These are phyloP conservation scores for Aspergillus egyptiacus DNA, from an alignment of 495 filamentous ascomycete species.

Conservation along the genomic window DNA sequence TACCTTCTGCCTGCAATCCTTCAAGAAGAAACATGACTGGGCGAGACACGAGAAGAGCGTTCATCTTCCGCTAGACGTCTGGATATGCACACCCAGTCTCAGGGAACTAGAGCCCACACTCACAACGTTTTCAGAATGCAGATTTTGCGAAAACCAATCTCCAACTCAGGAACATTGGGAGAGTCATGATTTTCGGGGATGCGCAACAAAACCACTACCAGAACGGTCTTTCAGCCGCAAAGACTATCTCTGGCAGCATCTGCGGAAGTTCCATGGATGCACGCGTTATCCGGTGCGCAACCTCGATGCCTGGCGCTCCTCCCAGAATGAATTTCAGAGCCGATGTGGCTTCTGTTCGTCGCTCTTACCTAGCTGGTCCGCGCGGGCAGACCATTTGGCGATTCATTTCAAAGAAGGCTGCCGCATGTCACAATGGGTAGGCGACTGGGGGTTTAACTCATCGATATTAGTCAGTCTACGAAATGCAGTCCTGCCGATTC, in stretches of 20 bases:
- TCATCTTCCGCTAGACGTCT: slow-evolving; percentile 70
- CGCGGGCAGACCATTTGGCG: slow-evolving; percentile 58
- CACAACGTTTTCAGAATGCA: slow-evolving; percentile 39
- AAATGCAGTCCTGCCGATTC: slow-evolving; percentile 37
- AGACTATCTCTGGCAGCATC: slow-evolving; percentile 76
- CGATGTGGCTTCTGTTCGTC: slow-evolving; percentile 67
- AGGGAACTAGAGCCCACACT: background rate
- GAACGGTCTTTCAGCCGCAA: slow-evolving; percentile 78
- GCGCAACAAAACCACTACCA: slow-evolving; percentile 55
- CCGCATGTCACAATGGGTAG: slow-evolving; percentile 65
- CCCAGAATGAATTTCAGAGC: slow-evolving; percentile 53
- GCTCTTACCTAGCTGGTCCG: slow-evolving; percentile 55
- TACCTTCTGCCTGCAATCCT: slow-evolving; percentile 77
- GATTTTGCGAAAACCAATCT: slow-evolving; percentile 58
- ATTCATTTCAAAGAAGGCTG: slow-evolving; percentile 62
- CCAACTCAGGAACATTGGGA: slow-evolving; percentile 59
- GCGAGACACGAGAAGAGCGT: slow-evolving; percentile 75
- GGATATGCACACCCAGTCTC: slow-evolving; percentile 51
- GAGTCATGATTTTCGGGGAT: slow-evolving; percentile 63
- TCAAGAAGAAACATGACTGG: slow-evolving; percentile 83
- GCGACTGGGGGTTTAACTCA: slow-evolving; percentile 65
- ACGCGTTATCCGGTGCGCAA: slow-evolving; percentile 52
- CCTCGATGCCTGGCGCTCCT: slow-evolving; percentile 65
- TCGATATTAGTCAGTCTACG: slow-evolving; percentile 53
- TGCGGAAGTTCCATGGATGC: slow-evolving; percentile 66